Percentiles rank a stretch among this genome's conserved stretches.
These are phyloP conservation scores for Colletotrichum euphorbiae DNA, from an alignment of 2,329 filamentous ascomycete species.

Conservation along the genomic window DNA sequence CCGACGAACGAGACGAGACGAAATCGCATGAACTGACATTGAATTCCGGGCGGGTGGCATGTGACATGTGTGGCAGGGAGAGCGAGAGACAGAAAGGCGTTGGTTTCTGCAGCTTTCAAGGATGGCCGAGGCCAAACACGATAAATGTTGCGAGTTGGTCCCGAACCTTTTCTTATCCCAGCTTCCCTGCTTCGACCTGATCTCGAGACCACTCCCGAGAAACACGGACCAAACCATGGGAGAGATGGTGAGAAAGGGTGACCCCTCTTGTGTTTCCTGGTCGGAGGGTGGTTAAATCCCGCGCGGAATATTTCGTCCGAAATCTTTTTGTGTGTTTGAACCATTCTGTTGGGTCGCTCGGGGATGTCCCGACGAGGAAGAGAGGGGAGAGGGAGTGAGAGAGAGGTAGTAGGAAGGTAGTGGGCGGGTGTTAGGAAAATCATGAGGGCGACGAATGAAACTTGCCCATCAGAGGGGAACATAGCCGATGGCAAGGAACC, in stretches of 20 bases:
- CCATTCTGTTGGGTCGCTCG: slow-evolving; percentile 8
- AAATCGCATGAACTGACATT: background rate
- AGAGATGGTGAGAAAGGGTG: background rate
- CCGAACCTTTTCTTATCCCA: background rate
- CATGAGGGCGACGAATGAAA: no score
- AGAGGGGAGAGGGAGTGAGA: no score
- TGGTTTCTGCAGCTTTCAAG: background rate
- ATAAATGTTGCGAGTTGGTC: background rate
- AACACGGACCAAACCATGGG: background rate
- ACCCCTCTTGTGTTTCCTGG: no score
- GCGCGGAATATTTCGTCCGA: slow-evolving; percentile 4
- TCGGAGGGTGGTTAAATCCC: background rate
- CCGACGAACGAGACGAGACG: background rate
- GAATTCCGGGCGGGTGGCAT: background rate
- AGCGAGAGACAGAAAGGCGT: background rate
- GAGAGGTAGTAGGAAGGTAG: no score
- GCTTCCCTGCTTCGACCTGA: background rate
- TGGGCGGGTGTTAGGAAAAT: no score
- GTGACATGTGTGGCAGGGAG: background rate
- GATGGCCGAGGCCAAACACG: background rate
- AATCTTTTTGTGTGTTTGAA: slow-evolving; percentile 5
- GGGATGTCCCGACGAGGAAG: no score
- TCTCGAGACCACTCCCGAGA: slow-evolving; percentile 6
- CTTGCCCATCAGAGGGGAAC: background rate
- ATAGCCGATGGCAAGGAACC: background rate